These are phyloP conservation scores for Mycena indigotica DNA, from an alignment of 768 basidiomycete species.

Conservation along the genomic window DNA sequence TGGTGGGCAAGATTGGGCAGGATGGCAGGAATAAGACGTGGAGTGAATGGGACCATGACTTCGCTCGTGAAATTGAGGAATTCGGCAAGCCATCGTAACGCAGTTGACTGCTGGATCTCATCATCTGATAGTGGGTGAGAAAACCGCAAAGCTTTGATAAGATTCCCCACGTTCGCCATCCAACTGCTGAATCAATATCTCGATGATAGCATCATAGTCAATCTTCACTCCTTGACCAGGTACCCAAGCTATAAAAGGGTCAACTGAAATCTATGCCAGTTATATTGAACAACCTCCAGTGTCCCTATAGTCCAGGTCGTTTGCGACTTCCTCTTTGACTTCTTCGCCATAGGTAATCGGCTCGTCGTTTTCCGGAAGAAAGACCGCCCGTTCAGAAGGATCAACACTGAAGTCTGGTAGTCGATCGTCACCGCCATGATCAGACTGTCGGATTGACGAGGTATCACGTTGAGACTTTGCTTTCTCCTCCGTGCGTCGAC, in stretches of 20 bases:
- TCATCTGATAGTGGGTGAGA: conserved; percentile 58
- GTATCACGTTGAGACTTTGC: conserved; percentile 41
- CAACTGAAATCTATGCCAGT: conserved; percentile 3
- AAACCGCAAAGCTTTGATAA: conserved; percentile 6
- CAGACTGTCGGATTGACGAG: conserved; percentile 44
- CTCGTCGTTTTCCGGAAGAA: conserved; percentile 56
- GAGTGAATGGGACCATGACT: conserved; percentile 93
- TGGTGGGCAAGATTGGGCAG: conserved; percentile 95
- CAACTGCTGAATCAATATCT: conserved; percentile 88
- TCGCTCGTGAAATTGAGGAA: conserved; percentile 87
- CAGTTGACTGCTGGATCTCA: conserved; percentile 92
- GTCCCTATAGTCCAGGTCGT: conserved; percentile 58
- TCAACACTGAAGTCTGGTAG: conserved; percentile 62
- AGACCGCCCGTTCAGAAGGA: conserved; percentile 57
- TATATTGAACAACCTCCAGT: conserved; percentile 57
- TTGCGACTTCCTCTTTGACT: conserved; percentile 45
- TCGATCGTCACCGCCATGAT: conserved; percentile 46
- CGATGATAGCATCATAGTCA: conserved; percentile 89
- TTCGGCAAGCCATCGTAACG: conserved; percentile 91
- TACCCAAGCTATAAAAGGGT: conserved; percentile 63
- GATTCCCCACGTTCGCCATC: conserved; percentile 72
- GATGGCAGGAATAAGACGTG: conserved; percentile 89
- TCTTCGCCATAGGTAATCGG: conserved; percentile 44
- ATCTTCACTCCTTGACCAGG: conserved; percentile 94
- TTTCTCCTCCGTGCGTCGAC: conserved; percentile 63